Percentiles rank a stretch among this genome's conserved stretches.
These are phyloP conservation scores for Diplodia scrobiculata DNA, from an alignment of 2,329 filamentous ascomycete genomes.

Conservation along the genomic window DNA sequence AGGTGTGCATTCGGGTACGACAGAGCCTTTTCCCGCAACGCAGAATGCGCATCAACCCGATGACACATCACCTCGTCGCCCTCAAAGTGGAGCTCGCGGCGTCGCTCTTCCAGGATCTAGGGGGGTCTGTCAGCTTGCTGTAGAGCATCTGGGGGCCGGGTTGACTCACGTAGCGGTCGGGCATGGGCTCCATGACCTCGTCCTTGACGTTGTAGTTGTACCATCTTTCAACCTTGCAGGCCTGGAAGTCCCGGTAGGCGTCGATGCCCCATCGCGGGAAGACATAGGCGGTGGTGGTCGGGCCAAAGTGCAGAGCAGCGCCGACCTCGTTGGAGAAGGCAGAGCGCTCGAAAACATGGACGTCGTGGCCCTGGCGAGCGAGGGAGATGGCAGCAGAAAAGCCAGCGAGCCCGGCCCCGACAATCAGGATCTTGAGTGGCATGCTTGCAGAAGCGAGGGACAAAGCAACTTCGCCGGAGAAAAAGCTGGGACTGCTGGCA, in stretches of 20 bases:
- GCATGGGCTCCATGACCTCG: background rate
- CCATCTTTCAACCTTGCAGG: conserved; percentile 28
- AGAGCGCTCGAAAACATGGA: conserved; percentile 36
- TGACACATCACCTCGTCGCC: conserved; percentile 24
- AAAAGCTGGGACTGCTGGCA: conserved; percentile 1
- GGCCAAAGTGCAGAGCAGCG: conserved; percentile 47
- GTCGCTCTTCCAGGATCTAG: conserved; percentile 5
- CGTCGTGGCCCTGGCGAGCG: conserved; percentile 33
- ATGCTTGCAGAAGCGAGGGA: conserved; percentile 11
- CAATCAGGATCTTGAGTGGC: conserved; percentile 31
- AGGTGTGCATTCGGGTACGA: conserved; percentile 16
- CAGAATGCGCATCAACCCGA: conserved; percentile 16
- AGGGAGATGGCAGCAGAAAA: conserved; percentile 34
- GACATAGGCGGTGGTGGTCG: conserved; percentile 43
- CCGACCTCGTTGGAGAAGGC: conserved; percentile 47
- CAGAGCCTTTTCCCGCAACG: conserved; percentile 6
- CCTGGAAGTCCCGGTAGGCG: conserved; percentile 27
- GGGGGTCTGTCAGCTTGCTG: background rate
- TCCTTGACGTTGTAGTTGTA: conserved; percentile 22
- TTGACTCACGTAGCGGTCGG: conserved; percentile 12
- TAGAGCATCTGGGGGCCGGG: background rate
- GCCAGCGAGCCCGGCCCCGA: conserved; percentile 36
- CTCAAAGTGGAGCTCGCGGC: conserved; percentile 19
- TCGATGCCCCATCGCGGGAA: conserved; percentile 44
- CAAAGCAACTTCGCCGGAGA: background rate